Base-by-base conservation (phyloP, 108 stramenopile genomes). In the Conticribra guillardii region DNA sequence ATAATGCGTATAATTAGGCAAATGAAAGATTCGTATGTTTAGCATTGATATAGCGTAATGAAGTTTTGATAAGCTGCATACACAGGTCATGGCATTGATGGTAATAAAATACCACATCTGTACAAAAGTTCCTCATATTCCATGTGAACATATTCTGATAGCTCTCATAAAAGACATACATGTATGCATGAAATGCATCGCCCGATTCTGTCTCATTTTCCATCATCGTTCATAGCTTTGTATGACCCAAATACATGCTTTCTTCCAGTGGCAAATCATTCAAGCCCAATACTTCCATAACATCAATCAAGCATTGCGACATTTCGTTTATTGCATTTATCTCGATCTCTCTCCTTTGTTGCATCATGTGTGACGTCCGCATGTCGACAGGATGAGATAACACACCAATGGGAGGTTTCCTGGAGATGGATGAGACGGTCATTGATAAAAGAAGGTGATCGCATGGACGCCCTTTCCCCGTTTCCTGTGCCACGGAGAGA, bases 221-320 rank as follows among this genome's bases (percentile, higher is more conserved):
- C n/a, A n/a, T n/a, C n/a, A n/a, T n/a, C n/a, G n/a, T n/a, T n/a
- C n/a, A n/a, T n/a, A n/a, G n/a, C n/a, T n/a, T n/a, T n/a, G n/a
- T n/a, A n/a, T n/a, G n/a, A n/a, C n/a, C 37, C 37, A 41, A 41
- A 41, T 41, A 41, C 37, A 41, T 41, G 8, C 37, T 11, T 41
- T 41, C 37, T 41, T 11, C 37, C 11, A 48, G 2, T 27, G 61
- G 61, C 46, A 62, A 62, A 16, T 62, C 61, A 28, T 8, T 62
- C 22, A 62, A 16, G 2, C 61, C 61, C 26, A 62, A 62, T 3
- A 46, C 24, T n/a, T 24, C 23, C 46, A 62, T 62, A 17, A 48
- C 46, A 62, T 48, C 22, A 22, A 30, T 28, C 14, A 63, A 21
- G 19, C 62, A 49, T 28, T 63, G 15, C 3, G 1, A 27, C 18